A percentile compares a stretch with the other conserved stretches of the same genome.
phyloP scores from a whole-genome alignment of 2,329 filamentous ascomycete species.

The Fusarium sp. region DNA sequence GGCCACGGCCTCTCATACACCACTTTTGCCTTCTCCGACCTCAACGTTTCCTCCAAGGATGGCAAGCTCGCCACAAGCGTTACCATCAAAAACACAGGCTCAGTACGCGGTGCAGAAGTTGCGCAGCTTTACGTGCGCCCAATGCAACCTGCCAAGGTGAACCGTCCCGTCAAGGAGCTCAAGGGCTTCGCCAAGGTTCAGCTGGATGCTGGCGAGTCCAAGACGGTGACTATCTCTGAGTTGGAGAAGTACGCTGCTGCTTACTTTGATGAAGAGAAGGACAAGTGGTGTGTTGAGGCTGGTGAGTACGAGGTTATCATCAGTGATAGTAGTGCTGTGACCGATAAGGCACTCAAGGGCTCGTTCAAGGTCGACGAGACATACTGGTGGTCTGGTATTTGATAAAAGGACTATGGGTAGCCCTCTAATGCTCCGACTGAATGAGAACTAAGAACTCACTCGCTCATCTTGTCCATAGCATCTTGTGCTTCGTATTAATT shows the following conservation, averaged over 20 bases:
- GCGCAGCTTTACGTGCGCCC: slow-evolving; percentile 66
- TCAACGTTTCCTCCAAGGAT: slow-evolving; percentile 57
- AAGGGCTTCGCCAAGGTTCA: slow-evolving; percentile 73
- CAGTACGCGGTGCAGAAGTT: slow-evolving; percentile 61
- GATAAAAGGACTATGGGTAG: background rate
- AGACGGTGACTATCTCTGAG: slow-evolving; percentile 64
- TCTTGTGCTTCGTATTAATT: background rate
- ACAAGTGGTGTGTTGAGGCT: slow-evolving; percentile 72
- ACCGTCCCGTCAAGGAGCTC: slow-evolving; percentile 68
- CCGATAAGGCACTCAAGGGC: slow-evolving; percentile 58
- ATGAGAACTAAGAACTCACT: background rate
- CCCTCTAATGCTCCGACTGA: background rate
- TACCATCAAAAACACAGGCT: slow-evolving; percentile 70
- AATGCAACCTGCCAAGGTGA: slow-evolving; percentile 62
- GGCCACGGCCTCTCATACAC: slow-evolving; percentile 85
- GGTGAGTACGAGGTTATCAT: slow-evolving; percentile 72
- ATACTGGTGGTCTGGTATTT: slow-evolving; percentile 72
- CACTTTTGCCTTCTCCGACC: slow-evolving; percentile 65
- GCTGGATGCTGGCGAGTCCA: slow-evolving; percentile 67
- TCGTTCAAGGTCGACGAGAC: slow-evolving; percentile 68
- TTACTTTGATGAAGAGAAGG: slow-evolving; percentile 75
- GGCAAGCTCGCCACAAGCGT: slow-evolving; percentile 60
- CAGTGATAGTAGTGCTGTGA: slow-evolving; percentile 63
- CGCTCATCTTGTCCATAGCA: background rate
- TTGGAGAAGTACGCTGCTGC: slow-evolving; percentile 71